Percentiles rank a stretch among this genome's conserved stretches.
These are phyloP conservation scores for Xylaria cubensis DNA, from an alignment of 495 filamentous ascomycete genomes.

Conservation along the genomic window DNA sequence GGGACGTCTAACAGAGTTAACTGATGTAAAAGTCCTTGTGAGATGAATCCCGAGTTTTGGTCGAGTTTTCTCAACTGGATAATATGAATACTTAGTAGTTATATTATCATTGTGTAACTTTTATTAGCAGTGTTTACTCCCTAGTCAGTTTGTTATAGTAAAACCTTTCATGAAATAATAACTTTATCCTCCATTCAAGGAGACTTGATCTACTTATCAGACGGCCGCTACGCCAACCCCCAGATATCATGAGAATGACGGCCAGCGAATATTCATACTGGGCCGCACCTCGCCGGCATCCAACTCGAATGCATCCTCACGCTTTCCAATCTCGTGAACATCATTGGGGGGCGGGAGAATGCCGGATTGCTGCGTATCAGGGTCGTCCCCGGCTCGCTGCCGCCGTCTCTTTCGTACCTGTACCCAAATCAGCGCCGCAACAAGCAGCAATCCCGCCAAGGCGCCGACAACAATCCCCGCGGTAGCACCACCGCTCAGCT, in stretches of 20 bases:
- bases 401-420: not conserved
- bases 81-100: not conserved
- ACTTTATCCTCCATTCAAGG: not conserved
- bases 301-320: not conserved
- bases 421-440: not conserved
- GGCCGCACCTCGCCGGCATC: not conserved
- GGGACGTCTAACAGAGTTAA: not conserved
- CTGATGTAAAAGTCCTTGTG: not conserved
- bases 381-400: not conserved
- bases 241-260: not conserved
- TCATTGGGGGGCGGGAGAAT: not conserved
- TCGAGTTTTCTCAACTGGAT: not conserved
- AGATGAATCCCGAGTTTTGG: not conserved
- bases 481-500: not conserved
- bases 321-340: not conserved
- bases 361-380: not conserved
- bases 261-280: not conserved
- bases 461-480: conserved; percentile 19
- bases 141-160: not conserved
- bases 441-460: not conserved
- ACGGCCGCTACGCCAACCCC: not conserved
- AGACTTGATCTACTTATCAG: not conserved
- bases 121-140: not conserved
- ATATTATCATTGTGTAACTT: not conserved
- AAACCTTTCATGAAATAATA: not conserved